A percentile compares a stretch with the other conserved stretches of the same genome.
Conservation (phyloP, 768 basidiomycete genomes). For the Megacollybia marginata region DNA sequence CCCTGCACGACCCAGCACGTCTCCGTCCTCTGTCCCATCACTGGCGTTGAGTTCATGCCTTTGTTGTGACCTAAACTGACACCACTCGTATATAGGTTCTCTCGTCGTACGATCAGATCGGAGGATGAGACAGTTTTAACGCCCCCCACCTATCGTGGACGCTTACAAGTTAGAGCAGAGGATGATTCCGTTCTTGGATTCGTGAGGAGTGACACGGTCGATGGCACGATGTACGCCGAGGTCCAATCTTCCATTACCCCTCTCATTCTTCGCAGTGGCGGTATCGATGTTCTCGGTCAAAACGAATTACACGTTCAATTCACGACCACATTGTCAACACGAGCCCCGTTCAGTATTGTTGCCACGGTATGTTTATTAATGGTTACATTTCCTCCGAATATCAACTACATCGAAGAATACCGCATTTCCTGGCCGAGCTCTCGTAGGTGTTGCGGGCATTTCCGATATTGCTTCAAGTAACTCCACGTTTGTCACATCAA, state of each 20-base stretch:
- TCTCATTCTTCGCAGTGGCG: slow-evolving; percentile 17
- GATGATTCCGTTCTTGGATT: slow-evolving; percentile 23
- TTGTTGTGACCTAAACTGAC: too few relatives aligned
- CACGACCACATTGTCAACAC: slow-evolving; percentile 14
- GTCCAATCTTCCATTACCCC: neutral
- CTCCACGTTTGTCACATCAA: slow-evolving; percentile 1
- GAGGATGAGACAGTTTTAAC: too few relatives aligned
- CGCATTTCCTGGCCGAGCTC: slow-evolving; percentile 27
- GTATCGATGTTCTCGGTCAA: slow-evolving; percentile 23
- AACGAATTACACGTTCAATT: slow-evolving; percentile 27
- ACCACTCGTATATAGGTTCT: too few relatives aligned
- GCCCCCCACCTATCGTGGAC: slow-evolving; percentile 22
- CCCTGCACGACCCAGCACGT: neutral
- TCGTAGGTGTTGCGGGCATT: slow-evolving; percentile 25
- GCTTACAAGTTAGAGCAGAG: slow-evolving; percentile 26
- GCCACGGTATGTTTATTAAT: slow-evolving; percentile 23
- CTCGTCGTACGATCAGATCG: too few relatives aligned
- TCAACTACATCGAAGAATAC: slow-evolving; percentile 24
- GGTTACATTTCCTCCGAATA: neutral
- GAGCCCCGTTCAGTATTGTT: slow-evolving; percentile 24
- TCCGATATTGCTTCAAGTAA: neutral
- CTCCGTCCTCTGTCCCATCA: slow-evolving; percentile 8
- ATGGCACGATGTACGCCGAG: slow-evolving; percentile 15
- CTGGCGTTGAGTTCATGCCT: slow-evolving; percentile 15
- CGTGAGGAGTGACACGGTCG: slow-evolving; percentile 24